These are phyloP conservation scores for Fraxinus baroniana DNA, from an alignment of 305 asterid genomes.

Conservation along the genomic window DNA sequence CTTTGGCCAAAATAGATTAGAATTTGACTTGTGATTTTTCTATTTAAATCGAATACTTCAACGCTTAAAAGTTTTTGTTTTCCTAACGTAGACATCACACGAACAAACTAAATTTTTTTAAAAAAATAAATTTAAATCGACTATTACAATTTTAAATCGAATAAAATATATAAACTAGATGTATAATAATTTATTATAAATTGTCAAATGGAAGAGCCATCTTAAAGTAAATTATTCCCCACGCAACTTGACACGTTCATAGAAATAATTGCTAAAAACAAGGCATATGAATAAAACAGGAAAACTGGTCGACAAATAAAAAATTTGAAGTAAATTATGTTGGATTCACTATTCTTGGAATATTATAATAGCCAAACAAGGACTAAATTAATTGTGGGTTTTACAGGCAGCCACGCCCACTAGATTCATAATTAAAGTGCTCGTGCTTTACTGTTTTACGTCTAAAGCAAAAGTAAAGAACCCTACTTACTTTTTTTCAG, in stretches of 20 bases:
- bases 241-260: background rate
- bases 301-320: background rate
- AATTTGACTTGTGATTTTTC: background rate
- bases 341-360: background rate
- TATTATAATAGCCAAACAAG: background rate
- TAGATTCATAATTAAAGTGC: background rate
- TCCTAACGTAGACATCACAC: background rate
- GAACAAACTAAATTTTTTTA: background rate
- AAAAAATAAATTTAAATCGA: no score
- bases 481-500: background rate
- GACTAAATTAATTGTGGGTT: background rate
- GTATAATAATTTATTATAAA: no score
- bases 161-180: no score
- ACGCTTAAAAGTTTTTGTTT: background rate
- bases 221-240: background rate
- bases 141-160: background rate
- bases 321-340: background rate
- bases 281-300: background rate
- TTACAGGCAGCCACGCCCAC: background rate
- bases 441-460: background rate
- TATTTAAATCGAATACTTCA: background rate
- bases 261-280: background rate
- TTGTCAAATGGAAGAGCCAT: background rate
- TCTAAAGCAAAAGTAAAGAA: background rate
- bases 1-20: background rate